Evolutionary conservation across 768 basidiomycete genomes (phyloP), one percentile per base, ranked within the genome.

Genomic region (Leccinellum luteum): DNA sequence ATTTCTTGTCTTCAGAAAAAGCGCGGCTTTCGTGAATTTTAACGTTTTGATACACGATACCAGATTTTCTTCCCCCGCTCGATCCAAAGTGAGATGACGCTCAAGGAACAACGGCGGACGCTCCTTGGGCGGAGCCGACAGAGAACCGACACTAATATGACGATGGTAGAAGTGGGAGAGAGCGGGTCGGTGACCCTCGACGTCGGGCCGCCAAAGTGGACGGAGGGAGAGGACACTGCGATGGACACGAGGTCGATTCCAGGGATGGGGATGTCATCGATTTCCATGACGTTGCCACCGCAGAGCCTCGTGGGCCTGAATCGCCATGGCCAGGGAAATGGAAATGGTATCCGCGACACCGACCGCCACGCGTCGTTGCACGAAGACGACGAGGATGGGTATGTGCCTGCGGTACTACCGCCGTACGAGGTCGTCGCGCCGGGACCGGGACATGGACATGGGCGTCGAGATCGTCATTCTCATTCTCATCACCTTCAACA

Each of bases 1-100:
- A 2, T 28, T 28, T 23, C 17, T 44, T 6, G 10, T 44, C 12
- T 6, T 43, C 10, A 21, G 10, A 0, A 19, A 19, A 43, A 6
- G 0, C n/a, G 3, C 12, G 6, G 3, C 6, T 7, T 21, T 21
- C 21, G 43, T 44, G 19, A 14, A 19, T 19, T 21, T 13, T 21
- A 13, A 19, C 6, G 5, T 12, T 44, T 44, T 0, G 6, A 19
- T 4, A 0, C 23, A 8, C 1, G 23, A 13, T 1, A 17, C 23
- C 17, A 90, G 89, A 88, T 92, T 34, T 92, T 92, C 78, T 92
- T 92, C 75, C 90, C 90, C 52, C 87, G 90, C 41, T 88, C 86
- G 6, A 79, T 87, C 45, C 80, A 87, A 70, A 75, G 79, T 19
- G 88, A 89, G 70, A 85, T 87, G 23, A 76, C 79, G 3, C 72